These are phyloP conservation scores for Kwoniella botswanensis DNA, from an alignment of 768 basidiomycete genomes.

Conservation along the genomic window DNA sequence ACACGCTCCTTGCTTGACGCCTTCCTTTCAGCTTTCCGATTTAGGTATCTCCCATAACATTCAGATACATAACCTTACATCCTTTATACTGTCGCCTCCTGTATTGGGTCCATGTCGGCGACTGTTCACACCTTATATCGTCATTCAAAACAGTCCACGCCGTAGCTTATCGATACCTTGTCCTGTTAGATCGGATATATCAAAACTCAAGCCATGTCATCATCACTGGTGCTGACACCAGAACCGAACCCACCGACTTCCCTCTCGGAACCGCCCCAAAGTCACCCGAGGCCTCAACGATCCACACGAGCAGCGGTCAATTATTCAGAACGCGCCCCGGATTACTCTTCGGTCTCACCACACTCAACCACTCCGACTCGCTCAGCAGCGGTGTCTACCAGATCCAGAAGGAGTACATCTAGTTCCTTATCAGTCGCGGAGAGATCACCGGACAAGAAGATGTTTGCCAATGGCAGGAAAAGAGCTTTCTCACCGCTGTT, in stretches of 20 bases:
- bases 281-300: constrained; percentile 12
- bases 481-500: constrained; percentile 1
- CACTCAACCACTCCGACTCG: neutral
- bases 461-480: constrained; percentile 3
- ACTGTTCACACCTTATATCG: neutral
- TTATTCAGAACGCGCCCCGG: constrained; percentile 10
- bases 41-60: neutral
- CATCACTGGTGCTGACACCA: constrained; percentile 10
- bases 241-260: neutral
- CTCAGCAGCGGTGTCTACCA: constrained; percentile 15
- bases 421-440: constrained; percentile 12
- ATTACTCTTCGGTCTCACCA: constrained; percentile 9
- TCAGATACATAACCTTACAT: neutral
- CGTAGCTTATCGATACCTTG: neutral
- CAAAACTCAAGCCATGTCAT: constrained; percentile 10
- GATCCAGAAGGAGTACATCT: constrained; percentile 22
- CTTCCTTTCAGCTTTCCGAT: neutral
- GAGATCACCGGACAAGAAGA: constrained; percentile 17
- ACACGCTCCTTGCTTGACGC: neutral
- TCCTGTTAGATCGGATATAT: neutral
- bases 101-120: neutral
- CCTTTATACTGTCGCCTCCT: neutral
- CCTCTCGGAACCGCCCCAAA: constrained; percentile 1
- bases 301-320: constrained; percentile 8
- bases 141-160: neutral